These are phyloP conservation scores for Wickerhamomyces silvicola DNA, from an alignment of 805 yeast species.

Conservation along the genomic window DNA sequence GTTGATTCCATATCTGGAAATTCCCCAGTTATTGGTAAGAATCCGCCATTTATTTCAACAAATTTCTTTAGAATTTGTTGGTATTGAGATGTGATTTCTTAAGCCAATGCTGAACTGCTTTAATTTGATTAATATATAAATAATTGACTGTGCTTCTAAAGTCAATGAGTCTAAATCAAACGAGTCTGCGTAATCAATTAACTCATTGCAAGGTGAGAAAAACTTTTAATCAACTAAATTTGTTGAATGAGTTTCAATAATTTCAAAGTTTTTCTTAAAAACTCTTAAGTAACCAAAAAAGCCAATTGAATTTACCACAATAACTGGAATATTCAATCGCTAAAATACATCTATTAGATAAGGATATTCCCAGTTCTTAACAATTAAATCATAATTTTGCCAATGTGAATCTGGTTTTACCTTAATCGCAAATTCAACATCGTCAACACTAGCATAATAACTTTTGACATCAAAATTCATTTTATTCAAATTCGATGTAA, in stretches of 20 bases:
- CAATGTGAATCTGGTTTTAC: conserved; percentile 27
- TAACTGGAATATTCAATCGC: conserved; percentile 43
- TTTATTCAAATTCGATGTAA: conserved; percentile 39
- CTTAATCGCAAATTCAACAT: conserved; percentile 9
- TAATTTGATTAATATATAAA: conserved; percentile 66
- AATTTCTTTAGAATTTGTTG: conserved; percentile 37
- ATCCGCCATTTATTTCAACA: conserved; percentile 30
- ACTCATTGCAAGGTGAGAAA: conserved; percentile 66
- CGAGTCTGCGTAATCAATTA: conserved; percentile 42
- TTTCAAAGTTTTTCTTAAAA: conserved; percentile 49
- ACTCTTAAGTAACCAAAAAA: conserved; percentile 58
- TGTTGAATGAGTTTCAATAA: conserved; percentile 70
- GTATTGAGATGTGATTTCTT: conserved; percentile 19
- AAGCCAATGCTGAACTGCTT: conserved; percentile 42
- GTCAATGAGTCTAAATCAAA: conserved; percentile 42
- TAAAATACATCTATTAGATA: conserved; percentile 33
- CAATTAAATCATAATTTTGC: conserved; percentile 43
- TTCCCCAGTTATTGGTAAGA: conserved; percentile 66
- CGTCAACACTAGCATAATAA: conserved; percentile 13
- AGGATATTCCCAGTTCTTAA: conserved; percentile 32
- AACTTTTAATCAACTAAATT: conserved; percentile 60
- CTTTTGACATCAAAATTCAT: conserved; percentile 57
- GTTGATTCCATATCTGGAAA: conserved; percentile 88
- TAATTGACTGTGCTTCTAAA: conserved; percentile 42
- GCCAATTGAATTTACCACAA: conserved; percentile 48